Evolutionary conservation across 176 grass and related monocot genomes (phyloP), one percentile per base, ranked within the genome.

Genomic region (Areca catechu): DNA sequence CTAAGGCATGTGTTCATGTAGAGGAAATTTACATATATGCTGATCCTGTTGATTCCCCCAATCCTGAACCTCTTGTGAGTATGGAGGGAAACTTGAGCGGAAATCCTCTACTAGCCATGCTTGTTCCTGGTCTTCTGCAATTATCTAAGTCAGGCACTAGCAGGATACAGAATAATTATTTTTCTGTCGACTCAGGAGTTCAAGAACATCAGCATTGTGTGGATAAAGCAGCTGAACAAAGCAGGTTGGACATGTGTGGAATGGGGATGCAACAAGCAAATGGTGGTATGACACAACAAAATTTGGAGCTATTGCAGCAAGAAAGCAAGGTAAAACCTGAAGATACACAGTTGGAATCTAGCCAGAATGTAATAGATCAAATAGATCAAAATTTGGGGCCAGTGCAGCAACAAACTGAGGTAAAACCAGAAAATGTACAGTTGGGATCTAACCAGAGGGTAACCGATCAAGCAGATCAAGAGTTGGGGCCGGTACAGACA

Each of bases 21-120:
- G 82, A 85, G 43, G 88, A 98, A 62, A 89, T 98, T 58, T 92
- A 92, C 73, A 78, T 98, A 80, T 85, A 70, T 78, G 81, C 70
- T 64, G 88, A 98, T 72, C 94, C 81, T 67, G 50, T 86, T 67
- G 88, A 85, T 56, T 56, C 34, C 34, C 28, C 56, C 27, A 53
- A 51, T 56, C 60, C 63, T 37, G 67, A 70, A 62, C 57, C 66
- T 59, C 49, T 51, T 77, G 61, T 19, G 4, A 18, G 63, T 48
- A 76, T 21, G 25, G 62, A 54, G 62, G 81, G 70, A 70, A 83
- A 78, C 60, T 72, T 76, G 7, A 76, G 74, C 30, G 73, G 70
- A 69, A 83, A 79, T 80, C 92, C 93, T 73, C 67, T 92, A 37
- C 73, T 92, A 28, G 78, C 88, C 50, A 92, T 98, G 93, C 76